Evolutionary conservation across 169 alveolate genomes (phyloP).

Genomic region (Eimeria praecox): DNA sequence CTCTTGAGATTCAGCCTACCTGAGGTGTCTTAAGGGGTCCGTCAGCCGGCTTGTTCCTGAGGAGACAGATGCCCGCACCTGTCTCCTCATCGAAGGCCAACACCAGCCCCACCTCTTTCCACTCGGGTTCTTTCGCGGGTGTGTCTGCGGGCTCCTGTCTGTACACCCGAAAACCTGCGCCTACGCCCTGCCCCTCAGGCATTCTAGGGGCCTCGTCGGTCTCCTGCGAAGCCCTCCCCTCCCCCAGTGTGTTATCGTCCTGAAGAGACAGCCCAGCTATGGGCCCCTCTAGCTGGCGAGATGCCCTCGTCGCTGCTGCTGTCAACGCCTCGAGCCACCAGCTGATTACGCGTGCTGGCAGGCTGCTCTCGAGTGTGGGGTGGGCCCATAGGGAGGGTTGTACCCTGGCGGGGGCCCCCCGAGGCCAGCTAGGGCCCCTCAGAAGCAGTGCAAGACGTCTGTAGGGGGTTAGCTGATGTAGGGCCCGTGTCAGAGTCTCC

Average conservation of each 20-base stretch:
- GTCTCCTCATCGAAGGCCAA: constrained; percentile 9
- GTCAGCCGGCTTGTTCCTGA: constrained; percentile 39
- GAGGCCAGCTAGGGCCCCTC: constrained; percentile 53
- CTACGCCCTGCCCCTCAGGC: background rate
- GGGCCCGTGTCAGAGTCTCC: constrained; percentile 66
- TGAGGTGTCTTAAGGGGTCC: constrained; percentile 68
- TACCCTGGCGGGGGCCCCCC: constrained; percentile 34
- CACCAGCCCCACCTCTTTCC: constrained; percentile 38
- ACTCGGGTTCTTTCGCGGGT: background rate
- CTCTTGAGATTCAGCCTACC: background rate
- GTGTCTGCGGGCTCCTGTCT: background rate
- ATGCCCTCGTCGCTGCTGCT: constrained; percentile 15
- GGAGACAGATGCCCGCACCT: constrained; percentile 78
- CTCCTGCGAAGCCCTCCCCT: background rate
- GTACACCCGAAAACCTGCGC: background rate
- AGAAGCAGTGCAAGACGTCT: constrained; percentile 49
- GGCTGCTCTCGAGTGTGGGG: background rate
- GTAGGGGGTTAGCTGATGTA: constrained; percentile 62
- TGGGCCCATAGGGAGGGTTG: background rate
- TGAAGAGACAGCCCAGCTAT: too few species aligned
- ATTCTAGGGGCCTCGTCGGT: background rate
- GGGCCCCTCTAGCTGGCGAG: background rate
- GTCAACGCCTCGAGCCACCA: constrained; percentile 26
- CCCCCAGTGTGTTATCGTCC: background rate
- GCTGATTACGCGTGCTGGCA: background rate